Conservation (phyloP, 768 basidiomycete genomes). For the Kwoniella sp. region DNA sequence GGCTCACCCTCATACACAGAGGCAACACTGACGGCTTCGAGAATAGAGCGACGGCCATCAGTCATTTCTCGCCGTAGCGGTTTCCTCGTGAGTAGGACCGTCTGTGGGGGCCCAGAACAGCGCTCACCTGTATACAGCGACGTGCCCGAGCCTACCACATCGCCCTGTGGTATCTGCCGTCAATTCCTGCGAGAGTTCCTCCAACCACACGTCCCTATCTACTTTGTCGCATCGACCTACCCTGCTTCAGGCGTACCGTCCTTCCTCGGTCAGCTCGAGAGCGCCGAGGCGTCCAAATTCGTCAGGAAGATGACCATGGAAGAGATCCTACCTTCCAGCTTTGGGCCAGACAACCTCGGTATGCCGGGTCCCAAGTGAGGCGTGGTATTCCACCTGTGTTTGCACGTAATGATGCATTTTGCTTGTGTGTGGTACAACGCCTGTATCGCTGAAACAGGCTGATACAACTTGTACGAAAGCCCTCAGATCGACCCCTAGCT, state of each 20-base stretch:
- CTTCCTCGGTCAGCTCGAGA: constrained; percentile 42
- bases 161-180: constrained; percentile 91
- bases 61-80: constrained; percentile 69
- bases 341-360: constrained; percentile 68
- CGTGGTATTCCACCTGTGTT: no score
- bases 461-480: no score
- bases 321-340: constrained; percentile 75
- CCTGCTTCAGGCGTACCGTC: constrained; percentile 49
- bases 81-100: constrained; percentile 63
- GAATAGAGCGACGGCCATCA: constrained; percentile 71
- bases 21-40: constrained; percentile 2
- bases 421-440: no score
- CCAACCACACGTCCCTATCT: constrained; percentile 53
- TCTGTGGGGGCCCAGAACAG: no score
- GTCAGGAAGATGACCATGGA: constrained; percentile 59
- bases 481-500: no score
- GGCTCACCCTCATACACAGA: background rate
- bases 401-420: no score
- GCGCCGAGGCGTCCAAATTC: constrained; percentile 47
- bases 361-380: background rate
- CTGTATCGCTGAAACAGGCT: no score
- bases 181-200: constrained; percentile 59
- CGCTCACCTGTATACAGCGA: background rate
- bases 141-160: constrained; percentile 57
- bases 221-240: constrained; percentile 44